phyloP scores from a whole-genome alignment of 768 basidiomycete species.

The Bullera alba region DNA sequence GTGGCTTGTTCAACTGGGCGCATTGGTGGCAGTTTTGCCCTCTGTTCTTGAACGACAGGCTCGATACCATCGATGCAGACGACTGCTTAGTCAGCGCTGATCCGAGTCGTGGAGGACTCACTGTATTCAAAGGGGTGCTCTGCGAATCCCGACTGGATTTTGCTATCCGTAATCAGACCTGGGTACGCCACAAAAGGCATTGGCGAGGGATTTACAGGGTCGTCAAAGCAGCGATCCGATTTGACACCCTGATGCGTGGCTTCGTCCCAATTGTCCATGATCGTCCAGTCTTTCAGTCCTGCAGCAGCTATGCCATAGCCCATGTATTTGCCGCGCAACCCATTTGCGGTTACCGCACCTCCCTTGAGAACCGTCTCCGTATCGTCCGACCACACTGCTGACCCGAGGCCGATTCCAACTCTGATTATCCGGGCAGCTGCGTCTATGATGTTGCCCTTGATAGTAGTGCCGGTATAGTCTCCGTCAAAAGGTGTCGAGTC shows the following conservation, averaged over 20 bases:
- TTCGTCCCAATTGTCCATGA: conserved; percentile 46
- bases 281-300: conserved; percentile 44
- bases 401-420: conserved; percentile 48
- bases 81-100: conserved; percentile 17
- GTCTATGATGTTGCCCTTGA: conserved; percentile 47
- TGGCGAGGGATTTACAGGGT: conserved; percentile 41
- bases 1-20: conserved; percentile 4
- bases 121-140: conserved; percentile 44
- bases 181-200: conserved; percentile 35
- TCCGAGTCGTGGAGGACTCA: conserved; percentile 18
- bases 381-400: conserved; percentile 48
- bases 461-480: conserved; percentile 45
- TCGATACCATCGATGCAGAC: conserved; percentile 42
- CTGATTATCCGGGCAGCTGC: conserved; percentile 45
- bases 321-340: conserved; percentile 45
- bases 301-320: conserved; percentile 49
- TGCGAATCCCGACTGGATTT: conserved; percentile 41
- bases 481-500: conserved; percentile 48
- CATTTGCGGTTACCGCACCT: conserved; percentile 46
- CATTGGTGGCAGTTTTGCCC: no score
- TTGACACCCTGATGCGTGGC: conserved; percentile 39
- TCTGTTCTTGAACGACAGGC: no score
- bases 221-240: conserved; percentile 41
- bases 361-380: conserved; percentile 44
- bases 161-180: conserved; percentile 29